Conservation (phyloP, 1,284 basidiomycete species). For the Peniophora sp. region DNA sequence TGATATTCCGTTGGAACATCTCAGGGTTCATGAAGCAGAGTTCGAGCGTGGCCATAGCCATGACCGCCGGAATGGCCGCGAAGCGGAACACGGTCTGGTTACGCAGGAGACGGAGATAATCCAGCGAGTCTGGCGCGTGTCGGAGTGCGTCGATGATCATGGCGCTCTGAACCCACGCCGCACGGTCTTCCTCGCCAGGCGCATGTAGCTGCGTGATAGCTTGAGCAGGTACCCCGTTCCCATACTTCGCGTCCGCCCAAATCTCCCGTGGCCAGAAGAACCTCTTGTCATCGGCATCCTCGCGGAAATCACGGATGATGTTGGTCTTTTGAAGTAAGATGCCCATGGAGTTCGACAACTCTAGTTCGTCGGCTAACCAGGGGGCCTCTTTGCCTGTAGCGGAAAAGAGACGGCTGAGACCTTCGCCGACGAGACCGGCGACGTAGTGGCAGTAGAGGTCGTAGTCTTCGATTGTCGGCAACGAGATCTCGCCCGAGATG, state of each 20-base stretch:
- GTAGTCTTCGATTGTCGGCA: constrained; percentile 78
- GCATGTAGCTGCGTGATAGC: constrained; percentile 59
- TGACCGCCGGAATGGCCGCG: constrained; percentile 90
- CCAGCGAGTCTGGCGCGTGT: constrained; percentile 81
- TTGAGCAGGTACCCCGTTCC: constrained; percentile 25
- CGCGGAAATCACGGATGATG: constrained; percentile 92
- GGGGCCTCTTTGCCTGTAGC: constrained; percentile 81
- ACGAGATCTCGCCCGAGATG: constrained; percentile 58
- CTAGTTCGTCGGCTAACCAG: constrained; percentile 77
- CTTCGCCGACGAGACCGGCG: constrained; percentile 96
- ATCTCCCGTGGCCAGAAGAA: constrained; percentile 97
- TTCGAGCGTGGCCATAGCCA: constrained; percentile 94
- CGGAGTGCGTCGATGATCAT: constrained; percentile 89
- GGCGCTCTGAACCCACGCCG: constrained; percentile 75
- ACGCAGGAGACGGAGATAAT: constrained; percentile 83
- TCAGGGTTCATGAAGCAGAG: constrained; percentile 89
- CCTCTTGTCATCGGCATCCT: constrained; percentile 82
- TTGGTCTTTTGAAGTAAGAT: constrained; percentile 97
- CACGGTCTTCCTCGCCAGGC: constrained; percentile 49
- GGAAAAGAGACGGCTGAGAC: constrained; percentile 85
- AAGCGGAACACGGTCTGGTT: constrained; percentile 97
- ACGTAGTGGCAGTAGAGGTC: constrained; percentile 99
- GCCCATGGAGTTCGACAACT: constrained; percentile 94
- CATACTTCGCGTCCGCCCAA: constrained; percentile 62
- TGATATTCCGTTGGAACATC: constrained; percentile 90